Conservation (phyloP, 345 rosid species). For the Limnanthes douglasii region DNA sequence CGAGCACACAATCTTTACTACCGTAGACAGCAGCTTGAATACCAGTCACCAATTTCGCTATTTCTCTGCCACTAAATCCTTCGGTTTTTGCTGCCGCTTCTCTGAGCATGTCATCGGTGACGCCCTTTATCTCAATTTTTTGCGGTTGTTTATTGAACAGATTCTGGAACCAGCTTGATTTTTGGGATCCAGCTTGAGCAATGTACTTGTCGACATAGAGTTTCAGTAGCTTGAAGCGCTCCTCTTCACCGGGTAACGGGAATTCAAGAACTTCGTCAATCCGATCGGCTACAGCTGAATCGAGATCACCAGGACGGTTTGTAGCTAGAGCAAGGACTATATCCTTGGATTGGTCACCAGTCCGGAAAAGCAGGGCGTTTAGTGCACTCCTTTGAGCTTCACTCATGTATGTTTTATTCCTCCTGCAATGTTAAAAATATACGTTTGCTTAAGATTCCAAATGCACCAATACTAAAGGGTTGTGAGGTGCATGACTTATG, state of each 20-base stretch:
- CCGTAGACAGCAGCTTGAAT: constrained; percentile 95
- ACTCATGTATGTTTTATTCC: constrained; percentile 93
- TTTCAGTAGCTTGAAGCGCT: constrained; percentile 73
- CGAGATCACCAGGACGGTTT: constrained; percentile 96
- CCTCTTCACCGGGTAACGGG: constrained; percentile 74
- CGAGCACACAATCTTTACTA: constrained; percentile 61
- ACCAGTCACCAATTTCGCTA: constrained; percentile 83
- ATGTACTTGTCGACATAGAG: constrained; percentile 85
- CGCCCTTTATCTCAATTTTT: constrained; percentile 68
- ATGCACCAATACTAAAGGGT: not conserved
- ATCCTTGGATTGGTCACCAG: constrained; percentile 95
- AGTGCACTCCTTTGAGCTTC: constrained; percentile 97
- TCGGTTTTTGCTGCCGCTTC: constrained; percentile 80
- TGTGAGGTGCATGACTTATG: not conserved
- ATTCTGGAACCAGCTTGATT: constrained; percentile 31
- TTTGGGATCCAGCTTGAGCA: constrained; percentile 45
- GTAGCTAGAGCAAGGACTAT: constrained; percentile 92
- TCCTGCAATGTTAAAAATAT: constrained; percentile 26
- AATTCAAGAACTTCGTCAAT: constrained; percentile 88
- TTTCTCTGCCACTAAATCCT: constrained; percentile 89
- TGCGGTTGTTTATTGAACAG: constrained; percentile 39
- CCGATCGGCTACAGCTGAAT: constrained; percentile 87
- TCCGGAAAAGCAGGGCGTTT: constrained; percentile 85
- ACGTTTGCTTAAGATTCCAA: constrained; percentile 2
- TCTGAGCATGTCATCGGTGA: constrained; percentile 54